Percentiles rank a stretch among this genome's conserved stretches.
Conservation (phyloP, 306 rosid genomes). For the Casuarina cunninghamiana region DNA sequence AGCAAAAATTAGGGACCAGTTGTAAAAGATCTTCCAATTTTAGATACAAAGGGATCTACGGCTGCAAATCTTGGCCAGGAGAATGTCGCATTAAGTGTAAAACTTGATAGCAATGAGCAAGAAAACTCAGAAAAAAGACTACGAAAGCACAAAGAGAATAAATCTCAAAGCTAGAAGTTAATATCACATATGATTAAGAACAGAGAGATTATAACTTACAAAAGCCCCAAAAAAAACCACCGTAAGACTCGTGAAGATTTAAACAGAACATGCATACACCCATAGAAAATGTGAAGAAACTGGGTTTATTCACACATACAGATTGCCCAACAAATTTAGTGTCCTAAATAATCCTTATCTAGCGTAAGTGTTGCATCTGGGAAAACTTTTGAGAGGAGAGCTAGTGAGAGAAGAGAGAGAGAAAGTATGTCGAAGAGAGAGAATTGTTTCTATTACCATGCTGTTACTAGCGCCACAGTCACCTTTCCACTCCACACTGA, state of each 20-base stretch:
- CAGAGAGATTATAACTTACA: not conserved
- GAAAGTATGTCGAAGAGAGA: not conserved
- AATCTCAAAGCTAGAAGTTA: not conserved
- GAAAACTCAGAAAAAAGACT: not conserved
- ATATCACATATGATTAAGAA: not conserved
- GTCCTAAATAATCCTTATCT: not conserved
- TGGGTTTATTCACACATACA: not conserved
- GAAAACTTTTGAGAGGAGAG: not conserved
- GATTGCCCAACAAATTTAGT: not conserved
- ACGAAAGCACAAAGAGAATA: too few relatives aligned
- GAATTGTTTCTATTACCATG: not conserved
- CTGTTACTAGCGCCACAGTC: not conserved
- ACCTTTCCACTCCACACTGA: too few relatives aligned
- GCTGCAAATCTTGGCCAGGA: not conserved
- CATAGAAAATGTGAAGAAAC: not conserved
- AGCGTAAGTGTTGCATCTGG: not conserved
- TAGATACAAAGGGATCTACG: not conserved
- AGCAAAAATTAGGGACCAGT: not conserved
- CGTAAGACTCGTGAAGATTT: not conserved
- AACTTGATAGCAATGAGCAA: not conserved
- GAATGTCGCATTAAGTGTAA: not conserved
- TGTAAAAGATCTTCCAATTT: not conserved
- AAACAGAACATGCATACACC: not conserved
- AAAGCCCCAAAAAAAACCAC: not conserved
- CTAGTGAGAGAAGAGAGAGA: not conserved